Evolutionary conservation across 2,329 filamentous ascomycete species (phyloP).

Genomic region (Camillea tinctor): DNA sequence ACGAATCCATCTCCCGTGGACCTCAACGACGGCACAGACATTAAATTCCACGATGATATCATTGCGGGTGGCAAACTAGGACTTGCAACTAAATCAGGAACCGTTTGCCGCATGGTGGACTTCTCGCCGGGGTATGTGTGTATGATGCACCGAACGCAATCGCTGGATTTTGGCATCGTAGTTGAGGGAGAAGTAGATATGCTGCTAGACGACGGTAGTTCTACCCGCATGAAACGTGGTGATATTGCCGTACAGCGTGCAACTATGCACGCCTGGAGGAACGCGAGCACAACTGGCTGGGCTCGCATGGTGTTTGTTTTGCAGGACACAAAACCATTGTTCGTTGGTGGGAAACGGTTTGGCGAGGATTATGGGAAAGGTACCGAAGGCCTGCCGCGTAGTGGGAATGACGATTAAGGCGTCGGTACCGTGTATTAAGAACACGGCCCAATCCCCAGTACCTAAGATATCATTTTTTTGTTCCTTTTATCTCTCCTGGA

Average conservation of each 20-base stretch:
- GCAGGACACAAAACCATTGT: constrained; percentile 34
- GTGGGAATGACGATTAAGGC: constrained; percentile 24
- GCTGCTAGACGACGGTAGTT: constrained; percentile 51
- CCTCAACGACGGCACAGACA: constrained; percentile 41
- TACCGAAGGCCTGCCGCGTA: constrained; percentile 25
- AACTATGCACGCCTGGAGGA: constrained; percentile 55
- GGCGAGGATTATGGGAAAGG: constrained; percentile 29
- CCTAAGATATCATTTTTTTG: no score
- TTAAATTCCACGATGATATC: constrained; percentile 36
- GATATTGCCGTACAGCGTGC: constrained; percentile 57
- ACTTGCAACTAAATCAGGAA: constrained; percentile 32
- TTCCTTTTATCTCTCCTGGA: no score
- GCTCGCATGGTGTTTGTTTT: constrained; percentile 33
- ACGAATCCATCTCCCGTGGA: constrained; percentile 41
- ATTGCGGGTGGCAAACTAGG: constrained; percentile 38
- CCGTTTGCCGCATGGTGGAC: constrained; percentile 46
- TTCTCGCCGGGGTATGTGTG: constrained; percentile 42
- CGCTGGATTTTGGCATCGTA: constrained; percentile 54
- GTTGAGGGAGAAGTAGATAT: constrained; percentile 54
- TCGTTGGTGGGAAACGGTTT: constrained; percentile 26
- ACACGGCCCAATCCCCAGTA: no score
- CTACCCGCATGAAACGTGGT: constrained; percentile 44
- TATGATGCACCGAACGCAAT: constrained; percentile 53
- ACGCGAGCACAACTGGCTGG: constrained; percentile 39
- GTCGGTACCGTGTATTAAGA: no score